These are phyloP conservation scores for Pelargonium citronellum DNA, from an alignment of 441 rosid species.

Conservation along the genomic window DNA sequence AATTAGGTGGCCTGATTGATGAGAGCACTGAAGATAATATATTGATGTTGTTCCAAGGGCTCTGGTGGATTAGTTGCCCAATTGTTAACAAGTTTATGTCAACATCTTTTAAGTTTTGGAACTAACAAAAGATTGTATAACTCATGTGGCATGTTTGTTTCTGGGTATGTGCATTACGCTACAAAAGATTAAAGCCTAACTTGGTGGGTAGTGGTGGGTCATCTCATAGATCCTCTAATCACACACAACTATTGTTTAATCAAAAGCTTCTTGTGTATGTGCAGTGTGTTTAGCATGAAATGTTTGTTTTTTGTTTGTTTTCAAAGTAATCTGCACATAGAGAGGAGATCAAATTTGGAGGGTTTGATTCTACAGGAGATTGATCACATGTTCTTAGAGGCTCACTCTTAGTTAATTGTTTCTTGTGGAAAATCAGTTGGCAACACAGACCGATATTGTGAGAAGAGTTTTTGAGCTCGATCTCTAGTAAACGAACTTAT, in stretches of 20 bases:
- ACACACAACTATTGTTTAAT: conserved; percentile 11
- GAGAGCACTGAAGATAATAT: neutral
- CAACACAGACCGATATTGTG: no score
- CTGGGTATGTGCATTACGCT: conserved; percentile 13
- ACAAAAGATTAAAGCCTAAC: neutral
- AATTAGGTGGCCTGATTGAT: conserved; percentile 1
- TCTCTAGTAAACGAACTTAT: no score
- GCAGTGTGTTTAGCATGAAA: conserved; percentile 8
- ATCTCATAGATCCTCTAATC: conserved; percentile 17
- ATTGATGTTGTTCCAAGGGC: neutral
- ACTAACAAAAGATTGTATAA: conserved; percentile 10
- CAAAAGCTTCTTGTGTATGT: conserved; percentile 19
- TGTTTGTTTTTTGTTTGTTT: conserved; percentile 18
- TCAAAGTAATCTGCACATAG: conserved; percentile 10
- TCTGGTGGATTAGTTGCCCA: neutral
- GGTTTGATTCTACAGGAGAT: no score
- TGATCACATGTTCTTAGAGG: no score
- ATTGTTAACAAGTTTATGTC: neutral
- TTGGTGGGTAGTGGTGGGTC: conserved; percentile 29
- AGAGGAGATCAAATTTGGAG: no score
- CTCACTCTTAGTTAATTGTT: no score
- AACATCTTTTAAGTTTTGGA: neutral
- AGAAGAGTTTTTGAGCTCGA: no score
- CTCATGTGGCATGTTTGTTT: conserved; percentile 19
- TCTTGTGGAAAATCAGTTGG: no score